These are phyloP conservation scores for Dillenia suffruticosa DNA, from an alignment of 164 flowering plant species.

Conservation along the genomic window DNA sequence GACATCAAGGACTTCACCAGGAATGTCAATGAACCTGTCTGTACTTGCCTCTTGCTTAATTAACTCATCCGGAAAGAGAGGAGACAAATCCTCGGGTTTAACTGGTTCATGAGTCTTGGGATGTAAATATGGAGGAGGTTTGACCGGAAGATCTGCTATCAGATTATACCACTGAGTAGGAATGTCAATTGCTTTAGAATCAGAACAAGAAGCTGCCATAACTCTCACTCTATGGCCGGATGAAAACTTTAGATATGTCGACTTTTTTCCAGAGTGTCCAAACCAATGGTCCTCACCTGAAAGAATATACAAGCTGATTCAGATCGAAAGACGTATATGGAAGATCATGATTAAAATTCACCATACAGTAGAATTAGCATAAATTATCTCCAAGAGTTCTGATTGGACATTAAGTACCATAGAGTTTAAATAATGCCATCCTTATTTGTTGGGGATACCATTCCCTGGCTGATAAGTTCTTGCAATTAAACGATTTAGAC, in stretches of 20 bases:
- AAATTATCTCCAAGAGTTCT: too few species aligned
- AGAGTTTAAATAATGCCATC: too few species aligned
- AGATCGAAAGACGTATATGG: conserved; percentile 8
- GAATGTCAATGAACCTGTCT: conserved; percentile 73
- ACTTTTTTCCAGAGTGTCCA: conserved; percentile 15
- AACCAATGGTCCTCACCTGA: conserved; percentile 31
- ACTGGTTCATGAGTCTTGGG: conserved; percentile 69
- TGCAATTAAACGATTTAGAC: too few species aligned
- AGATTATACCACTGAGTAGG: conserved; percentile 87
- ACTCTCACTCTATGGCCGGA: conserved; percentile 25
- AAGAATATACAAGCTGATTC: background rate
- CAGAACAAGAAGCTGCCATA: conserved; percentile 18
- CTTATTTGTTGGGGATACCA: too few species aligned
- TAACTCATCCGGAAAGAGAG: conserved; percentile 78
- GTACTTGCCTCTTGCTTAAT: conserved; percentile 69
- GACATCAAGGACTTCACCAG: conserved; percentile 81
- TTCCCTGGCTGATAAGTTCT: too few species aligned
- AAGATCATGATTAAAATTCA: too few species aligned
- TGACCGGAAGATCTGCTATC: conserved; percentile 73
- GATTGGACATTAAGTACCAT: too few species aligned
- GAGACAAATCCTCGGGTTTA: conserved; percentile 70
- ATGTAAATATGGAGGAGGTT: conserved; percentile 84
- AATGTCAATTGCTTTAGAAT: conserved; percentile 31
- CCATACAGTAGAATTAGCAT: too few species aligned
- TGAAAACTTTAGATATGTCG: conserved; percentile 19